These are phyloP conservation scores for Aquanectria penicillioides DNA, from an alignment of 2,329 filamentous ascomycete genomes.

Conservation along the genomic window DNA sequence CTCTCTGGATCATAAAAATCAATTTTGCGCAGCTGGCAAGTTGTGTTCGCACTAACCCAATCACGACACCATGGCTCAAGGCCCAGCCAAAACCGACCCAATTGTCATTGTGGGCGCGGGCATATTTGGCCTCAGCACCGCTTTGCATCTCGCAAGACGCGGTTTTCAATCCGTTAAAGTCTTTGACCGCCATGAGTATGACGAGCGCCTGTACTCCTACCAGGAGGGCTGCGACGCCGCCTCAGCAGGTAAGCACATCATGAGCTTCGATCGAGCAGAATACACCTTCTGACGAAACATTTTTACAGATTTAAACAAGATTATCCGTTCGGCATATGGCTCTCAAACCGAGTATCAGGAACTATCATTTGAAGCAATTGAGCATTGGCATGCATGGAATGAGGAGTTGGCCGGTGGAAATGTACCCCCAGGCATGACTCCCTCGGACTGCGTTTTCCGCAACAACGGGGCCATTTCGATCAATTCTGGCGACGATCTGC, in stretches of 20 bases:
- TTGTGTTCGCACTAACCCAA: neutral
- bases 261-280: neutral
- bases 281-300: neutral
- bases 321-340: conserved; percentile 52
- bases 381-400: conserved; percentile 58
- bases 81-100: conserved; percentile 12
- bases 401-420: conserved; percentile 45
- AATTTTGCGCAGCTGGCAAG: no score
- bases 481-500: conserved; percentile 35
- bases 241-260: conserved; percentile 48
- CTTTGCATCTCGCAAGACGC: conserved; percentile 43
- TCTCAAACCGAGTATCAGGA: conserved; percentile 56
- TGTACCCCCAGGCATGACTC: conserved; percentile 50
- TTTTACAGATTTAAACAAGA: conserved; percentile 49
- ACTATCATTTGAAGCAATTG: conserved; percentile 54
- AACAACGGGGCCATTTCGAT: conserved; percentile 49
- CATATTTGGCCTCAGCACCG: conserved; percentile 49
- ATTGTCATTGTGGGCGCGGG: conserved; percentile 27
- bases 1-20: no score
- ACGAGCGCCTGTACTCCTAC: conserved; percentile 52
- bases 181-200: conserved; percentile 57
- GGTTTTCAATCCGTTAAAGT: conserved; percentile 60
- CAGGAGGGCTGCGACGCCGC: conserved; percentile 51
- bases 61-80: neutral
- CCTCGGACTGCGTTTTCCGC: conserved; percentile 48